Evolutionary conservation across 768 basidiomycete species (phyloP).

Genomic region (Hysterangium stoloniferum): DNA sequence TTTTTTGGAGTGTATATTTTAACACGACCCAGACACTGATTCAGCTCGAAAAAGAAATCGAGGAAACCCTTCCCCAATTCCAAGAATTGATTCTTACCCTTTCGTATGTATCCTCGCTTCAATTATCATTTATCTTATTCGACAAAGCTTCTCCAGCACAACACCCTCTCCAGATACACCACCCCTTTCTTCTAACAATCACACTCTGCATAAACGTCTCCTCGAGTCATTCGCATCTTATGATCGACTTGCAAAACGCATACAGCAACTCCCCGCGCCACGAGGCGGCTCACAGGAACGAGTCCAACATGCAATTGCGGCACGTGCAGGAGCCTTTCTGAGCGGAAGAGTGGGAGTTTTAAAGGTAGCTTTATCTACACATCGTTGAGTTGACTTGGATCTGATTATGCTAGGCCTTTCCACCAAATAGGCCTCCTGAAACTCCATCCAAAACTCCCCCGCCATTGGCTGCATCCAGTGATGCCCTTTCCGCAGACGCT

Average conservation of each 20-base stretch:
- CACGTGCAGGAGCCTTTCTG: constrained; percentile 71
- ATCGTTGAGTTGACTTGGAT: constrained; percentile 5
- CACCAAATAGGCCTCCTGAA: constrained; percentile 9
- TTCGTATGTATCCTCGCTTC: constrained; percentile 35
- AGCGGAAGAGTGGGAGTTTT: too few species aligned
- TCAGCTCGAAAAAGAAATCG: constrained; percentile 80
- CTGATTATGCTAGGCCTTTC: neutral
- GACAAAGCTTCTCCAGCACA: too few species aligned
- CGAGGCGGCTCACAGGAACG: constrained; percentile 70
- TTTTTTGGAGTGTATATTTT: too few species aligned
- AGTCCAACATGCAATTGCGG: constrained; percentile 74
- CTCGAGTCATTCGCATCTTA: constrained; percentile 84
- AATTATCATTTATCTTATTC: too few species aligned
- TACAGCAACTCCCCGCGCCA: constrained; percentile 61
- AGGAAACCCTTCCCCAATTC: constrained; percentile 77
- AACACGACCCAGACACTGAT: constrained; percentile 54
- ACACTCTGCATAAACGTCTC: constrained; percentile 70
- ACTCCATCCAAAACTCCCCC: constrained; percentile 16
- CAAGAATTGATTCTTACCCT: constrained; percentile 75
- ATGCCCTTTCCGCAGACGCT: constrained; percentile 51
- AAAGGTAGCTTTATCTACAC: constrained; percentile 37
- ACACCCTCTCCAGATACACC: too few species aligned
- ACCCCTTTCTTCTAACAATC: too few species aligned
- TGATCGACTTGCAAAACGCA: constrained; percentile 80
- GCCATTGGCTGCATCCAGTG: constrained; percentile 18